Evolutionary conservation across 257 asterid species (phyloP), one percentile per base, ranked within the genome.

Genomic region (Osmanthus fragrans): DNA sequence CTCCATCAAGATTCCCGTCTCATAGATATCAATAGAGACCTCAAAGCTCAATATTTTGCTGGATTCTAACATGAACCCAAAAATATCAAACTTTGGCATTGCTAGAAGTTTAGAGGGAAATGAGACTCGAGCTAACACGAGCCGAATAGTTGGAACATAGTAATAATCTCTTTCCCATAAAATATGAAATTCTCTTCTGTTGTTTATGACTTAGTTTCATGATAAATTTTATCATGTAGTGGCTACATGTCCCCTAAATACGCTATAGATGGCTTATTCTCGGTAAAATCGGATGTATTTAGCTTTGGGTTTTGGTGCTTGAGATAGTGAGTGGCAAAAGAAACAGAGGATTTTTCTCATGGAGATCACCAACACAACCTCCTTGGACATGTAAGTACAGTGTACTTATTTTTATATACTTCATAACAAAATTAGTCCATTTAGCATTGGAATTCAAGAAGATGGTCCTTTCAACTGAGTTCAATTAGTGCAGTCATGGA

Each of bases 1-100:
- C 90, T 90, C 12, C 93, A 86, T 79, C 92, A 87, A 79, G 93
- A 90, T 81, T 88, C 92, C 92, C 78, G 82, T 18, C 80, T 88
- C n/a, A 68, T 84, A 72, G 74, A 85, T 9, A 87, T 88, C 68
- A 89, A 85, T 40, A 39, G 90, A 74, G 92, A 87, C 80, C 85
- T 88, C 23, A 90, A 88, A 83, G 80, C 87, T 0, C 87, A 88
- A 88, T 27, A 80, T 88, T 27, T 79, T 90, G 45, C 85, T 90
- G 16, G 93, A 88, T 73, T 37, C 36, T 4, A 81, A 83, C 5
- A 77, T 85, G 81, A 83, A 85, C 71, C 93, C 96, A 0, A 90
- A 88, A 79, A 90, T 87, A 75, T 88, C 96, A 12, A 87, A 90
- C 63, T 90, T 87, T 69, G 90, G 96, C n/a, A 63, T 84, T 25